Evolutionary conservation across 1,284 basidiomycete genomes (phyloP), one percentile per base, ranked within the genome.

Genomic region (Exobasidium rhododendri): DNA sequence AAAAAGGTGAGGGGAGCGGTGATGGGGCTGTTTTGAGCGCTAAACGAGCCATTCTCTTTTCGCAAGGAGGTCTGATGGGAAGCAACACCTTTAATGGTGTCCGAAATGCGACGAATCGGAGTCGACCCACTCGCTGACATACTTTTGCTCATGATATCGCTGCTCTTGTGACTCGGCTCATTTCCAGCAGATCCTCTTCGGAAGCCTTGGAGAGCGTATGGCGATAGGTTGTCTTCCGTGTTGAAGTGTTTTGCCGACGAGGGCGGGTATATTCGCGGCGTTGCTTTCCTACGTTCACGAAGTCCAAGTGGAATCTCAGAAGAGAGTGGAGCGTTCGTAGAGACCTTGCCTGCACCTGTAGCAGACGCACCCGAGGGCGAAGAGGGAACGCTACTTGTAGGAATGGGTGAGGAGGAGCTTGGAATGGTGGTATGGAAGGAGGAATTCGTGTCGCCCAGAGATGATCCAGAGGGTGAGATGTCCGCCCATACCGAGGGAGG

Each of bases 221-320:
- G 60, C 13, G 56, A 58, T 28, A 20, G n/a, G n/a, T 24, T 24
- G 20, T 59, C 57, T 4, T 47, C 30, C n/a, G n/a, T 22, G 1
- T 28, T 26, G 2, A 50, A 29, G 14, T 31, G 52, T 1, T 62
- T 63, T 26, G 65, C 63, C 17, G 59, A 61, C 11, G 70, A 72
- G 13, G 70, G 70, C 4, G 69, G 70, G 55, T 72, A 68, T 47
- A 72, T 72, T 28, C 70, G 63, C 2, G 69, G 69, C n/a, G 70
- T 66, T n/a, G 62, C 61, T 6, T 72, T 70, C 5, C 70, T 59
- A 35, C 70, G 61, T 28, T 72, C 70, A 40, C 70, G 62, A 26
- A 72, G 52, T 1, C 67, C 68, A 3, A 66, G 46, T 20, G 47
- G 28, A 26, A 50, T 26, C 14, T 50, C 20, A 24, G 22, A 24